Conservation (phyloP, 495 filamentous ascomycete species). For the Penicillium manginii region DNA sequence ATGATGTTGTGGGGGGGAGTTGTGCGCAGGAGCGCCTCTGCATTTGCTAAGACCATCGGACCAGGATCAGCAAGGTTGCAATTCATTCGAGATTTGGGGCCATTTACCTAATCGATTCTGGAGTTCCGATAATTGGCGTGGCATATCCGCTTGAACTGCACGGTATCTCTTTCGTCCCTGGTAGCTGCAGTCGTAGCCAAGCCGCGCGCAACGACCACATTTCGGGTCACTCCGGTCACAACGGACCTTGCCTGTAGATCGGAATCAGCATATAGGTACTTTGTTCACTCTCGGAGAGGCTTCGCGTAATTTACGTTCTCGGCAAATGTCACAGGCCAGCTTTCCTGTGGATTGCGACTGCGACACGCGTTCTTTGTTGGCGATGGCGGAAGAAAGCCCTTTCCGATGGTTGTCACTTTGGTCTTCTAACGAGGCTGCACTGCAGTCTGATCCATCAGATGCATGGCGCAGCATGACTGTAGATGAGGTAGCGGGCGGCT, state of each 20-base stretch:
- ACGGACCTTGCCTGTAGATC: constrained; percentile 6
- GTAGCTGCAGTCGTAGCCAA: constrained; percentile 16
- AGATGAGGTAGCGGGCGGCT: too few species aligned
- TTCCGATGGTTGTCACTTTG: too few species aligned
- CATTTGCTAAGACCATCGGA: constrained; percentile 6
- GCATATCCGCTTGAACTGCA: constrained; percentile 6
- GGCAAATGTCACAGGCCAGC: constrained; percentile 9
- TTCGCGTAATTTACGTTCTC: constrained; percentile 8
- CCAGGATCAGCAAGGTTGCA: constrained; percentile 3
- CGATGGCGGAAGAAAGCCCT: background rate
- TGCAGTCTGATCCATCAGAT: too few species aligned
- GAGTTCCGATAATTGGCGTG: constrained; percentile 7
- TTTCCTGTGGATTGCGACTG: constrained; percentile 6
- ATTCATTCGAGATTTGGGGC: background rate
- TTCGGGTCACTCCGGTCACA: constrained; percentile 7
- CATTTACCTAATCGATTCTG: constrained; percentile 9
- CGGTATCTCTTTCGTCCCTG: constrained; percentile 8
- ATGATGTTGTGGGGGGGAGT: constrained; percentile 4
- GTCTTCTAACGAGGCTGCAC: too few species aligned
- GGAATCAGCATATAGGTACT: constrained; percentile 2
- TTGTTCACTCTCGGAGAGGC: background rate
- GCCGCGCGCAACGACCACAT: constrained; percentile 12
- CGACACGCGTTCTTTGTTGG: constrained; percentile 4
- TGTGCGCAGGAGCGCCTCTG: constrained; percentile 7
- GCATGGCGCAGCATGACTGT: too few species aligned